Conservation (phyloP, 305 asterid species). For the Fraxinus angustifolia region DNA sequence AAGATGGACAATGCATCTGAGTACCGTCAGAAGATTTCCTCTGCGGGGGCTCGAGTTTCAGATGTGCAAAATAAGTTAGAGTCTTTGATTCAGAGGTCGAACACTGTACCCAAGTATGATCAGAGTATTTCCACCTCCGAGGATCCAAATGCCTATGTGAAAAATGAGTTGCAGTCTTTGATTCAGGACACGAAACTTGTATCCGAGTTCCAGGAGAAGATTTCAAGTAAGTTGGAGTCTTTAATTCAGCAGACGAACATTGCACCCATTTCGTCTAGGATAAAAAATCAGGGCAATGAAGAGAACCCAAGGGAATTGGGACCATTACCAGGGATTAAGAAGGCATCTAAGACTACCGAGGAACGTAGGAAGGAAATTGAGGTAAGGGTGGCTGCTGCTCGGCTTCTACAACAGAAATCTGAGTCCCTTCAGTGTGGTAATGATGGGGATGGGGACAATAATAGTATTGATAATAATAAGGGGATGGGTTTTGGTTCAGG, state of each 20-base stretch:
- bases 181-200: not conserved
- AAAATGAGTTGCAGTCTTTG: not conserved
- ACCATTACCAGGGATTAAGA: constrained; percentile 78
- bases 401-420: constrained; percentile 81
- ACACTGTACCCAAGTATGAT: not conserved
- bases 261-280: constrained; percentile 78
- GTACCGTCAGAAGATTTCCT: not conserved
- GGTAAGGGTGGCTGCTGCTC: constrained; percentile 91
- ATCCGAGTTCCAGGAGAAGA: constrained; percentile 56
- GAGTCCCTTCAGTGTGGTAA: constrained; percentile 37
- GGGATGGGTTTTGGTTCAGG: constrained; percentile 50
- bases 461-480: constrained; percentile 28
- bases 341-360: constrained; percentile 75
- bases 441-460: constrained; percentile 48
- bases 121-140: not conserved
- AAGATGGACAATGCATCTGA: constrained; percentile 35
- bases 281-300: constrained; percentile 74
- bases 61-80: not conserved
- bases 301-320: constrained; percentile 91
- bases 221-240: constrained; percentile 53
- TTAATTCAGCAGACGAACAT: constrained; percentile 76
- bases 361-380: constrained; percentile 92
- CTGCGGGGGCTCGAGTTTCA: not conserved
- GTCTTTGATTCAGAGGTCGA: not conserved
- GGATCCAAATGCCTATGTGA: not conserved